Evolutionary conservation across 305 asterid genomes (phyloP).

Genomic region (Euphrasia arctica): DNA sequence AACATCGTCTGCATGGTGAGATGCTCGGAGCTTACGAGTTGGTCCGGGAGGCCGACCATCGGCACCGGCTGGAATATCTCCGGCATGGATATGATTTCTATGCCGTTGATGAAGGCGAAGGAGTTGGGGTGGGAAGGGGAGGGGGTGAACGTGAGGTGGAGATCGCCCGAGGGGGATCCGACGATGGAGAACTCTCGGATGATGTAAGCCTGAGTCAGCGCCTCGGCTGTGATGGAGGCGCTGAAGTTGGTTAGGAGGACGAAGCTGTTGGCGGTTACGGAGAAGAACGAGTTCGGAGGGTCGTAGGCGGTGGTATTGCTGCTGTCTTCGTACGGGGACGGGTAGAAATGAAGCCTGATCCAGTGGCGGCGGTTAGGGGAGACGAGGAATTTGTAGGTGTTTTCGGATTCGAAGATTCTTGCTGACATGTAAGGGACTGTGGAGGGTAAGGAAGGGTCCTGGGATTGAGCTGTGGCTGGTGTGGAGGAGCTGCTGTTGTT

Average conservation of each 20-base stretch:
- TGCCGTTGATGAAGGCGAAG: conserved; percentile 65
- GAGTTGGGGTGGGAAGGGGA: conserved; percentile 36
- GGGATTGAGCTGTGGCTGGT: conserved; percentile 39
- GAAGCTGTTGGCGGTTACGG: conserved; percentile 36
- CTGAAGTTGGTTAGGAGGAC: conserved; percentile 57
- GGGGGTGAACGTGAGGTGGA: conserved; percentile 59
- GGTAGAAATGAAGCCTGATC: conserved; percentile 74
- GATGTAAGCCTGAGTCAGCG: conserved; percentile 57
- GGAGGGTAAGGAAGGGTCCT: conserved; percentile 74
- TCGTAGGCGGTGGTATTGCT: conserved; percentile 10
- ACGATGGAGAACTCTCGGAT: conserved; percentile 44
- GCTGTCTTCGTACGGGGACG: conserved; percentile 35
- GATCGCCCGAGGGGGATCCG: conserved; percentile 26
- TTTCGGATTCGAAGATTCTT: conserved; percentile 41
- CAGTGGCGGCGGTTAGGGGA: conserved; percentile 47
- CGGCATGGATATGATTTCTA: conserved; percentile 58
- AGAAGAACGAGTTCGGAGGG: conserved; percentile 38
- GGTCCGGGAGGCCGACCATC: conserved; percentile 37
- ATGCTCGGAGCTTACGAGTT: conserved; percentile 26
- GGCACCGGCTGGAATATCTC: conserved; percentile 42
- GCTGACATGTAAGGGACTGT: conserved; percentile 67
- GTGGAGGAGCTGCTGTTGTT: conserved; percentile 18
- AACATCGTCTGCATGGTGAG: conserved; percentile 49
- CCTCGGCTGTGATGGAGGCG: conserved; percentile 50
- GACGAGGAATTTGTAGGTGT: conserved; percentile 41